phyloP scores from a whole-genome alignment of 2,329 filamentous ascomycete genomes.

The Fusarium udum region DNA sequence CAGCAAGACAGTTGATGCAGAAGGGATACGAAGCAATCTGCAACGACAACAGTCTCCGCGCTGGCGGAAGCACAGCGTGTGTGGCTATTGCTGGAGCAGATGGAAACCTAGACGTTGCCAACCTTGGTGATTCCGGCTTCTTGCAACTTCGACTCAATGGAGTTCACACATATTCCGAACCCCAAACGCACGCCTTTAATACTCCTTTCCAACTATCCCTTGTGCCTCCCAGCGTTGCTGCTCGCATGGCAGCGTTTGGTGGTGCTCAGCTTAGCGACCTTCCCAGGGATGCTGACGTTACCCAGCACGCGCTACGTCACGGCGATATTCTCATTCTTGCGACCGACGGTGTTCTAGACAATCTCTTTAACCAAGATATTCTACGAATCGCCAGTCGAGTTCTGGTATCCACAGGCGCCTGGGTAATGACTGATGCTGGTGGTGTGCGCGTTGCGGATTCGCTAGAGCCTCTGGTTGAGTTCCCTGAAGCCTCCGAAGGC shows the following conservation, averaged over 20 bases:
- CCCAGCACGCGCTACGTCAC: conserved; percentile 79
- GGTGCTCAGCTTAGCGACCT: conserved; percentile 83
- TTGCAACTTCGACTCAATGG: conserved; percentile 86
- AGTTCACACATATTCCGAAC: conserved; percentile 82
- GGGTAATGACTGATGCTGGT: conserved; percentile 68
- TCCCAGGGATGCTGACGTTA: conserved; percentile 84
- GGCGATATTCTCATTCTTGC: conserved; percentile 95
- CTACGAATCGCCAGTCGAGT: conserved; percentile 79
- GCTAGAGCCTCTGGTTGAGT: conserved; percentile 57
- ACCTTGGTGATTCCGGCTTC: conserved; percentile 95
- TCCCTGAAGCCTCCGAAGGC: conserved; percentile 40
- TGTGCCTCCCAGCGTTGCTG: conserved; percentile 80
- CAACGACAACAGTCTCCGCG: conserved; percentile 75
- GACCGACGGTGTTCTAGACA: conserved; percentile 96
- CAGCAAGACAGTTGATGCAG: conserved; percentile 79
- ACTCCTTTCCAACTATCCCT: conserved; percentile 95
- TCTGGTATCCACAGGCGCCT: conserved; percentile 80
- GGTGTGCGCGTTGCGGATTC: conserved; percentile 72
- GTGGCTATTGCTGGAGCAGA: conserved; percentile 79
- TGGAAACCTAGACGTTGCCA: conserved; percentile 86
- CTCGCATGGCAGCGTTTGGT: conserved; percentile 84
- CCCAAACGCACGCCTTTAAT: conserved; percentile 97
- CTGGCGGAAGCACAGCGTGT: conserved; percentile 91
- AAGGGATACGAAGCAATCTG: conserved; percentile 85
- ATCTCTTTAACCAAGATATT: conserved; percentile 90